A percentile compares a stretch with the other conserved stretches of the same genome.
These are phyloP conservation scores for Fomitopsis pinicola DNA, from an alignment of 1,284 basidiomycete genomes.

Conservation along the genomic window DNA sequence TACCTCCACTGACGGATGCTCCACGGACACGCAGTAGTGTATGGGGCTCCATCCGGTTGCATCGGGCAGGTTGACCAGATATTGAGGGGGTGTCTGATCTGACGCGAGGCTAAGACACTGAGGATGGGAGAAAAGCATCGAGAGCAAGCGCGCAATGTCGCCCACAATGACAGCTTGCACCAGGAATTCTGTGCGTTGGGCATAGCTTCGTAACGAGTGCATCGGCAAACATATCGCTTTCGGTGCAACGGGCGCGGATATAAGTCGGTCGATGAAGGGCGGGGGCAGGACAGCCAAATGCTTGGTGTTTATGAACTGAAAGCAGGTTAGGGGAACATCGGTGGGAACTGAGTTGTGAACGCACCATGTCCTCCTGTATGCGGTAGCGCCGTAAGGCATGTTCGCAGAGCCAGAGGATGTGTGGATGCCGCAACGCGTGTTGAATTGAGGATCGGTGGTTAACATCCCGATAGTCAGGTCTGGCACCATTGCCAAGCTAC, in stretches of 20 bases:
- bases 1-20: conserved; percentile 51
- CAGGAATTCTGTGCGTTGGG: conserved; percentile 37
- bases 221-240: conserved; percentile 8
- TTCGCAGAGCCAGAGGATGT: conserved; percentile 66
- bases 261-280: conserved; percentile 10
- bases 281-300: conserved; percentile 17
- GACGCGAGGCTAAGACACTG: conserved; percentile 13
- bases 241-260: not conserved
- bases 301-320: conserved; percentile 21
- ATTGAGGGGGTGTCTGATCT: conserved; percentile 9
- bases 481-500: conserved; percentile 61
- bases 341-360: conserved; percentile 8
- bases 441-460: conserved; percentile 68
- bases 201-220: conserved; percentile 13
- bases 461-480: conserved; percentile 64
- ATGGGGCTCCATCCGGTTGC: conserved; percentile 64
- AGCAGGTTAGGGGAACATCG: not conserved
- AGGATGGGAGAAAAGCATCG: conserved; percentile 50
- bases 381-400: conserved; percentile 54
- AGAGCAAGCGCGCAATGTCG: conserved; percentile 47
- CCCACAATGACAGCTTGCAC: conserved; percentile 45
- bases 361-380: conserved; percentile 52
- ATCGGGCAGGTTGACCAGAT: conserved; percentile 53
- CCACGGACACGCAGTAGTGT: conserved; percentile 59
- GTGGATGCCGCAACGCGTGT: conserved; percentile 56